phyloP scores from a whole-genome alignment of 164 flowering plant species.

The Paratinospora sagittata region DNA sequence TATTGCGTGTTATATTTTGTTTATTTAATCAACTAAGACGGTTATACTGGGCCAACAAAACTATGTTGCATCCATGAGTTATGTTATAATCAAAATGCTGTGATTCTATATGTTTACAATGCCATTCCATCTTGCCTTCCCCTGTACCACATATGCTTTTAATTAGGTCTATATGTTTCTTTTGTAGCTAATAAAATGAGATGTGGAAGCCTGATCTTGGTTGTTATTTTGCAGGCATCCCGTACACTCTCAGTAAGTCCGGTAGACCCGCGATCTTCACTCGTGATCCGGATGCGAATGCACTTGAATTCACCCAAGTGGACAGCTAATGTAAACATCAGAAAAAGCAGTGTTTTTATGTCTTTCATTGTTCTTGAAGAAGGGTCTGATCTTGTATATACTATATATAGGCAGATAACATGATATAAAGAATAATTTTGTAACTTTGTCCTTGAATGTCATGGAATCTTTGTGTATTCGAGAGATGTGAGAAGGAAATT shows the following conservation, averaged over 20 bases:
- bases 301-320: conserved; percentile 85
- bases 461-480: not conserved
- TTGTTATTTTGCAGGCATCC: conserved; percentile 48
- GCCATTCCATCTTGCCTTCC: too few relatives aligned
- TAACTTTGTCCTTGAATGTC: not conserved
- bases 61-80: too few relatives aligned
- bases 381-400: conserved; percentile 1
- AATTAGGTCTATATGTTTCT: not conserved
- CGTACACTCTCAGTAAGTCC: conserved; percentile 82
- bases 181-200: not conserved
- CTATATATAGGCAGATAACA: not conserved
- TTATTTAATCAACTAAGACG: too few relatives aligned
- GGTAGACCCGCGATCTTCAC: conserved; percentile 95
- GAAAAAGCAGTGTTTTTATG: not conserved
- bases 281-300: conserved; percentile 94
- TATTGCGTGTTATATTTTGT: too few relatives aligned
- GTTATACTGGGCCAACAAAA: too few relatives aligned
- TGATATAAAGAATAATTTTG: not conserved
- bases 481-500: not conserved
- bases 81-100: too few relatives aligned
- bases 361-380: not conserved
- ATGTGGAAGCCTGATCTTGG: not conserved
- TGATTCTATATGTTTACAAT: too few relatives aligned
- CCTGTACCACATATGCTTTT: too few relatives aligned
- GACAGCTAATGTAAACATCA: conserved; percentile 16